phyloP scores from a whole-genome alignment of 176 grass and related monocot species.

The Hsuehochloa calcarea region DNA sequence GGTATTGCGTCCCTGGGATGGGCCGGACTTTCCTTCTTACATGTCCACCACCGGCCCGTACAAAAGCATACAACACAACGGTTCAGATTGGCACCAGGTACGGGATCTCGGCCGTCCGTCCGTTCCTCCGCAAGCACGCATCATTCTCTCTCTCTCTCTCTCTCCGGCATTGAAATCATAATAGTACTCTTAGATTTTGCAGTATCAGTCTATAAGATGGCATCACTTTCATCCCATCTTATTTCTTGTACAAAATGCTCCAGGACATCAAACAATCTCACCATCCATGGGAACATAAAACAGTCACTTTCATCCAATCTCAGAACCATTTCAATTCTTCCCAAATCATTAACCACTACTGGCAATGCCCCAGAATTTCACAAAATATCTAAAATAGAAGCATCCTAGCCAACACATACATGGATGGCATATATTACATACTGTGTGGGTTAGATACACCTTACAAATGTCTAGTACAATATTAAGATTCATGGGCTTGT shows the following conservation, averaged over 20 bases:
- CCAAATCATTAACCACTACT: not conserved
- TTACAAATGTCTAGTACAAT: not conserved
- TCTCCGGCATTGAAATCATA: too few relatives aligned
- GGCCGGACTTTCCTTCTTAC: too few relatives aligned
- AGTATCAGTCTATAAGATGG: not conserved
- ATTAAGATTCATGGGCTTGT: slow-evolving; percentile 22
- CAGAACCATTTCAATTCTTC: not conserved
- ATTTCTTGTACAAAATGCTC: slow-evolving; percentile 8
- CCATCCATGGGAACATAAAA: not conserved
- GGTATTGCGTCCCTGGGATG: too few relatives aligned
- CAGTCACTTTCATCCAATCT: slow-evolving; percentile 34
- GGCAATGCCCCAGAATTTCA: not conserved
- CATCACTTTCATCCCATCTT: slow-evolving; percentile 12
- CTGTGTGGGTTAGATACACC: slow-evolving; percentile 11
- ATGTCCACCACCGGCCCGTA: too few relatives aligned
- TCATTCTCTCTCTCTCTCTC: too few relatives aligned
- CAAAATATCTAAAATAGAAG: slow-evolving; percentile 22
- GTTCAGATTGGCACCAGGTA: too few relatives aligned
- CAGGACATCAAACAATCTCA: not conserved
- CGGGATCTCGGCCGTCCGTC: too few relatives aligned
- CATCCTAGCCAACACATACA: not conserved
- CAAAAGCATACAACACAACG: too few relatives aligned
- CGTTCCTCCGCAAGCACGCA: too few relatives aligned
- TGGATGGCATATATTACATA: not conserved
- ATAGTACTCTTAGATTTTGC: not conserved